A percentile compares a stretch with the other conserved stretches of the same genome.
These are phyloP conservation scores for Leccinum disarticulatum DNA, from an alignment of 768 basidiomycete genomes.

Conservation along the genomic window DNA sequence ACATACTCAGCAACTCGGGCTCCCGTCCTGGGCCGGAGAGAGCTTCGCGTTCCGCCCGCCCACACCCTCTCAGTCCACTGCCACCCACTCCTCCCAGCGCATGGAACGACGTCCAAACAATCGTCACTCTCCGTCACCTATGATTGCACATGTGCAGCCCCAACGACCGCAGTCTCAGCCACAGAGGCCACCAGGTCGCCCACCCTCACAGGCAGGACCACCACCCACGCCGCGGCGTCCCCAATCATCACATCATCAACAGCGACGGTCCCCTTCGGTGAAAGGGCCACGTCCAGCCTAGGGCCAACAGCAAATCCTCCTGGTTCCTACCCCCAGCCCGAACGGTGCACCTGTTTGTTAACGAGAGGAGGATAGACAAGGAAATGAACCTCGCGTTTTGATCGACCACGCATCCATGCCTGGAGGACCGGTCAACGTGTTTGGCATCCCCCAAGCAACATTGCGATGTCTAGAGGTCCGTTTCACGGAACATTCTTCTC, in stretches of 20 bases:
- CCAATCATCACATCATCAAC: slow-evolving; percentile 33
- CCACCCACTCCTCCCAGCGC: too few species aligned
- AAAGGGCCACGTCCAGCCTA: slow-evolving; percentile 36
- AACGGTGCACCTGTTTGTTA: slow-evolving; percentile 26
- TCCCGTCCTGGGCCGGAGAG: too few species aligned
- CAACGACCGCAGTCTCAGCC: slow-evolving; percentile 64
- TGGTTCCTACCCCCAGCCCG: slow-evolving; percentile 35
- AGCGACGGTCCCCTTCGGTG: slow-evolving; percentile 33
- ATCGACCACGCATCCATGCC: slow-evolving; percentile 69
- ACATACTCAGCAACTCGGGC: too few species aligned
- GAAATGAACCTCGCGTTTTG: slow-evolving; percentile 63
- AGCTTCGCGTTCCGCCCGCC: too few species aligned
- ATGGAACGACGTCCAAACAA: background rate
- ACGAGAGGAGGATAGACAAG: slow-evolving; percentile 60
- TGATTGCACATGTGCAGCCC: slow-evolving; percentile 42
- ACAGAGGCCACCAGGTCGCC: slow-evolving; percentile 46
- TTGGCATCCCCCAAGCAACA: slow-evolving; percentile 85
- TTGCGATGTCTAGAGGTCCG: slow-evolving; percentile 89
- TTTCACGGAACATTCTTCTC: too few species aligned
- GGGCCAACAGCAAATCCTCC: slow-evolving; percentile 23
- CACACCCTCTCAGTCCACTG: too few species aligned
- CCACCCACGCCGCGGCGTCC: slow-evolving; percentile 47
- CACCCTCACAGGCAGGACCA: slow-evolving; percentile 49
- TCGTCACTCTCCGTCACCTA: slow-evolving; percentile 48
- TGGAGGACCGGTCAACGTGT: slow-evolving; percentile 81